Evolutionary conservation across 2,329 filamentous ascomycete genomes (phyloP).

Genomic region (Trichoderma sp.): DNA sequence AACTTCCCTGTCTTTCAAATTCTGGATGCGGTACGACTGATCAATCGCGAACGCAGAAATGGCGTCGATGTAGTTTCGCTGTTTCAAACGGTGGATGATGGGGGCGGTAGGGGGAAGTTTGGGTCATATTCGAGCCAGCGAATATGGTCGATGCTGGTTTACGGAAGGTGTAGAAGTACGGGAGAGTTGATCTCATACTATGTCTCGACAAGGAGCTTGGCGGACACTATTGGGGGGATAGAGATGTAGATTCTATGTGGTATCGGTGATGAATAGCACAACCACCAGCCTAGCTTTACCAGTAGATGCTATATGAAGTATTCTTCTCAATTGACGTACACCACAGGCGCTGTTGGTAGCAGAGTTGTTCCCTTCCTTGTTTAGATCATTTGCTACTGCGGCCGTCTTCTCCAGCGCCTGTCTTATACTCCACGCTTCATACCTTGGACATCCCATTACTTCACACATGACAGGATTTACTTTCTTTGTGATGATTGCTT

Average conservation of each 20-base stretch:
- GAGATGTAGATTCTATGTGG: neutral
- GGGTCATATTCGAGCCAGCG: neutral
- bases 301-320: neutral
- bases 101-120: neutral
- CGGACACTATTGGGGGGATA: neutral
- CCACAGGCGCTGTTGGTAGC: neutral
- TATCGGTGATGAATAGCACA: neutral
- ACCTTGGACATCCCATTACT: neutral
- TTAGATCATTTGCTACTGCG: neutral
- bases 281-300: neutral
- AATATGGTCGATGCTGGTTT: neutral
- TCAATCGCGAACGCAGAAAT: neutral
- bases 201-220: neutral
- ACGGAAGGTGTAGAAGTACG: neutral
- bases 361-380: neutral
- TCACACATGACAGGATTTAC: neutral
- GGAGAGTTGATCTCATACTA: neutral
- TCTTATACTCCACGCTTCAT: neutral
- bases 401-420: neutral
- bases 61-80: neutral
- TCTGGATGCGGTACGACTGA: neutral
- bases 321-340: neutral
- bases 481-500: neutral
- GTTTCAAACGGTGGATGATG: neutral
- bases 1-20: neutral